Evolutionary conservation across 2,329 filamentous ascomycete species (phyloP), one percentile per base, ranked within the genome.

Genomic region (Teratosphaeria gauchensis): DNA sequence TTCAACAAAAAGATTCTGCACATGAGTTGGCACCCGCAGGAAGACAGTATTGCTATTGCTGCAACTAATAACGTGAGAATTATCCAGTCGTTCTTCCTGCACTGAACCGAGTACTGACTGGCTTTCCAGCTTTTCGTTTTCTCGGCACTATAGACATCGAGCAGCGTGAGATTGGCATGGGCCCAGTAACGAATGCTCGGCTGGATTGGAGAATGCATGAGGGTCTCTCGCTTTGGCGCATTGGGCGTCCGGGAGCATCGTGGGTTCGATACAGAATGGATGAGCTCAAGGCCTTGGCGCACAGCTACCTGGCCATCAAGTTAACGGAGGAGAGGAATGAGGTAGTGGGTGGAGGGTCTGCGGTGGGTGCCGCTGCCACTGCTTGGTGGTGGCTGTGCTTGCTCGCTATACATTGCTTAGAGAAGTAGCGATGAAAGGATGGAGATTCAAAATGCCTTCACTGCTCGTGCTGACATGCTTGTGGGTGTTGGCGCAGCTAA

Each of bases 1-100:
- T 99, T 97, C 77, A 97, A 97, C 83, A 99, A 97, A 84, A 99
- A 99, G 84, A 99, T 99, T 69, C 75, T 99, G 72, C 94, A 99
- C 75, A 99, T 99, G 94, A 97, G 92, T 78, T 99, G 94, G 94
- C 94, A 99, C 85, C 94, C 94, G 54, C 96, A 95, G 70, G 94
- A 99, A 77, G 92, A 99, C 78, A 97, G 92, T 78, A 99, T 99
- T 77, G 94, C 94, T 59, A 99, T 99, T 80, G 94, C 94, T 67
- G 94, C 94, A 61, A 99, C 94, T 64, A 99, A 99, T 82, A 99
- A 99, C 77, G 94, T 97, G 78, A 88, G 92, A 56, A 28, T 28
- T 61, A 16, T 58, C 30, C 42, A 16, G 12, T 42, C 38, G 12
- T 42, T 28, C 24, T 19, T 8, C 12, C 53, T 30, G 48, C 55